Evolutionary conservation across 192 early-diverging fungal species (phyloP), one percentile per base, ranked within the genome.

Genomic region (Obelidium mucronatum): DNA sequence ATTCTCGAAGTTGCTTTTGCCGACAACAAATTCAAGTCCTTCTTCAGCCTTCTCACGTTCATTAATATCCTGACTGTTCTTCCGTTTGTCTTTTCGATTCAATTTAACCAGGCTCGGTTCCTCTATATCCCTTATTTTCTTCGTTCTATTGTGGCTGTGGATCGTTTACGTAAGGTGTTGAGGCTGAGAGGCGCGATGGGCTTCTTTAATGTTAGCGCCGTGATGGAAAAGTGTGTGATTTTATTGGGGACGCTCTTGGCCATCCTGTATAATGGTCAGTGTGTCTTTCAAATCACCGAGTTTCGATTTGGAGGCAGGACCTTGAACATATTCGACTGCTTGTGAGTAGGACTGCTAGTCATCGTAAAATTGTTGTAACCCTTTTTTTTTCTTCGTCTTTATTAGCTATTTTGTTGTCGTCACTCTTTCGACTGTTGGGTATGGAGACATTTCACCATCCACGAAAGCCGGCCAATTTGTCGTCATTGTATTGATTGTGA

Each of bases 381-480:
- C 19, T 48, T 19, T 0, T 19, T 48, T 15, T 15, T 0, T 48
- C 19, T 0, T 15, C 44, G 8, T 58, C 24, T 24, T 8, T 26
- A 26, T 2, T 42, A 80, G 78, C n/a, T 88, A 90, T 61, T 88
- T 92, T 79, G 82, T 90, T 26, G 81, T 91, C 55, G 89, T 91
- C 66, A 91, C 89, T 1, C 78, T 90, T n/a, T 87, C 89, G 2
- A 93, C 92, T 2, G 92, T 93, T 8, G 92, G 92, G 24, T 93
- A 91, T 72, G 92, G 92, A 33, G 91, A 93, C 64, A 86, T 93
- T 42, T 85, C 89, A 0, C 85, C 92, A 13, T 74, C 78, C 34
- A 82, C 91, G 6, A 69, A 80, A 2, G 82, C 78, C 22, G 88
- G 85, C 26, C 78, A 86, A 71, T n/a, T 88, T 17, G 86, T 90